phyloP scores from a whole-genome alignment of 768 basidiomycete genomes.

The Calocera cornea region DNA sequence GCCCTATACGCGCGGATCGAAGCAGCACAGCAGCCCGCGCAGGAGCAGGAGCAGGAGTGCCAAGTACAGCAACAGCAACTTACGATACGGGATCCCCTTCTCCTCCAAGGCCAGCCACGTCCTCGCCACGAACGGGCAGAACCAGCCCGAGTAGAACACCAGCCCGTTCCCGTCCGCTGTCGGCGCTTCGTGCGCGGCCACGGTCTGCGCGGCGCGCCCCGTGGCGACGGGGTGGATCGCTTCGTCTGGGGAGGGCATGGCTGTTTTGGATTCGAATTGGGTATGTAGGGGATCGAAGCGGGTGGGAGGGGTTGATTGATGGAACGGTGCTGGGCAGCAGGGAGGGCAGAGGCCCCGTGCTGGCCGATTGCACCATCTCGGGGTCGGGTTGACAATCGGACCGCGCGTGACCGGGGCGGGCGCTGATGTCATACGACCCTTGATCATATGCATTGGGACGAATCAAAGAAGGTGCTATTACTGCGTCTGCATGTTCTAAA shows the following conservation, averaged over 20 bases:
- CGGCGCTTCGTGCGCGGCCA: slow-evolving; percentile 37
- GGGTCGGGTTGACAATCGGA: too few relatives aligned
- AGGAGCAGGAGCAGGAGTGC: neutral
- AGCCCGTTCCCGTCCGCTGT: slow-evolving; percentile 30
- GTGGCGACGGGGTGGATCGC: slow-evolving; percentile 48
- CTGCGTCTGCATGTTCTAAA: too few relatives aligned
- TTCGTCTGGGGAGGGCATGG: slow-evolving; percentile 29
- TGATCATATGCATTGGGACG: too few relatives aligned
- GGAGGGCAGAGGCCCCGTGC: too few relatives aligned
- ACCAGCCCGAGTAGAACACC: slow-evolving; percentile 56
- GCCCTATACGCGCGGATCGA: too few relatives aligned
- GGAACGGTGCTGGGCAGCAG: neutral
- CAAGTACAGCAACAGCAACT: slow-evolving; percentile 18
- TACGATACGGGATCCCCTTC: slow-evolving; percentile 57
- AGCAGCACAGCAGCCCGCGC: too few relatives aligned
- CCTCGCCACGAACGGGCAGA: slow-evolving; percentile 73
- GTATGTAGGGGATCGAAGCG: neutral
- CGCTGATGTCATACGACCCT: neutral
- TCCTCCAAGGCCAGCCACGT: slow-evolving; percentile 66
- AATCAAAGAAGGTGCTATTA: too few relatives aligned
- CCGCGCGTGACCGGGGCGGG: neutral
- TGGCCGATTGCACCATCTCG: too few relatives aligned
- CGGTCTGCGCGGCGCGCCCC: slow-evolving; percentile 38
- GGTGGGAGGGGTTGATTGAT: neutral
- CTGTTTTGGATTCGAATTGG: neutral